Base-by-base conservation (phyloP, 148 eudicot species). In the Camellia lanceoleosa region DNA sequence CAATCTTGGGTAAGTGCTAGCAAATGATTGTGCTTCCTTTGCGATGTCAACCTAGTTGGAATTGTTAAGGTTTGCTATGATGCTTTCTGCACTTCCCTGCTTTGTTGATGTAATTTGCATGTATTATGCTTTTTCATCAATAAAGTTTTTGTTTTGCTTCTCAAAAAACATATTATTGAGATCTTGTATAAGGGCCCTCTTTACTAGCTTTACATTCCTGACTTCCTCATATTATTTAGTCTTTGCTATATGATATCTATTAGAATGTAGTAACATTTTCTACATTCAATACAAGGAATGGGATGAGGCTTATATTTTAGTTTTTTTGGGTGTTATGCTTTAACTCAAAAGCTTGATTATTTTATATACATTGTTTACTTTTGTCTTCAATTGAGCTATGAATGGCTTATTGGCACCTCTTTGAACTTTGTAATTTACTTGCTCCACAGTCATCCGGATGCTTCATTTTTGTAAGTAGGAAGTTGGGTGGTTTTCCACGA, bases 401-500 rank as follows among this genome's bases (percentile, higher is more conserved):
- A 16, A 49, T 76, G 56, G 30, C 64, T 43, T 70, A 58, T 42
- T 41, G 62, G 18, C 18, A 13, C 19, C 9, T 14, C 11, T 77
- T 68, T 62, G 8, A 60, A 41, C 38, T 76, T 80, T 82, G 85
- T 89, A 91, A 91, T 78, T 96, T 58, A 79, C 88, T 68, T 87
- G 86, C 83, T 78, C 91, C 30, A 83, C 82, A 49, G 80, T 92
- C 71, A 62, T 78, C 49, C 81, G 80, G 77, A 71, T 89, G 76
- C 79, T 96, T 74, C 91, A 92, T 63, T 72, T 80, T 83, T 52
- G 83, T 19, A 81, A 78, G 73, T 80, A 78, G 70, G 90, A 73
- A 79, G 77, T 41, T 76, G 63, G 62, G 60, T 79, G 83, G 67
- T 47, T 75, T 76, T 3, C 46, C 84, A 30, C 80, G 62, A 49